A percentile compares a stretch with the other conserved stretches of the same genome.
These are phyloP conservation scores for Candida maesae DNA, from an alignment of 805 yeast genomes.

Conservation along the genomic window DNA sequence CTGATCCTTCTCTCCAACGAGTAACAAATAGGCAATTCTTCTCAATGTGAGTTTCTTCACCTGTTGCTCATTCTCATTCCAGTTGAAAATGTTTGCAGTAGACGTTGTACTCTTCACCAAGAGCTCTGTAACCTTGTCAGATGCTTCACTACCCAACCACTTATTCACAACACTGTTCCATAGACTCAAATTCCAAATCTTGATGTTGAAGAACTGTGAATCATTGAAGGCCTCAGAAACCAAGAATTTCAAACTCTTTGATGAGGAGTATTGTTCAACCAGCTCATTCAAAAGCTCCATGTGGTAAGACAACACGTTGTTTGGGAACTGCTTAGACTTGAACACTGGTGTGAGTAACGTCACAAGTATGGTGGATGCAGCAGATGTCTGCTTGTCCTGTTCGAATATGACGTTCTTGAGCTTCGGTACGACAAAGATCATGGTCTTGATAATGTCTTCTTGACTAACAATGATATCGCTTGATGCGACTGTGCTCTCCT, in stretches of 20 bases:
- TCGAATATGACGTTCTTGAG: slow-evolving; percentile 38
- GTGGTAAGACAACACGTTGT: slow-evolving; percentile 37
- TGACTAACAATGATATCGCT: slow-evolving; percentile 22
- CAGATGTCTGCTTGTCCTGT: slow-evolving; percentile 52
- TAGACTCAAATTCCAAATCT: slow-evolving; percentile 25
- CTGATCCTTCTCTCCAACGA: slow-evolving; percentile 59
- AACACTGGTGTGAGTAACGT: slow-evolving; percentile 50
- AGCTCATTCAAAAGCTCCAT: slow-evolving; percentile 40
- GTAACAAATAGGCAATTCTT: slow-evolving; percentile 59
- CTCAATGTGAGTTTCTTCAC: slow-evolving; percentile 50
- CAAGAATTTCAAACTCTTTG: slow-evolving; percentile 59
- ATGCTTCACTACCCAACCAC: slow-evolving; percentile 63
- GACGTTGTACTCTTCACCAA: slow-evolving; percentile 40
- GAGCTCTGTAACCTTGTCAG: slow-evolving; percentile 53
- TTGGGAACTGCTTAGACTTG: slow-evolving; percentile 40
- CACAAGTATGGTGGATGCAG: slow-evolving; percentile 49
- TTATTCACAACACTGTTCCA: slow-evolving; percentile 56
- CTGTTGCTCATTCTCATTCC: slow-evolving; percentile 68
- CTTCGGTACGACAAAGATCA: slow-evolving; percentile 35
- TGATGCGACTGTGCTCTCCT: slow-evolving; percentile 17
- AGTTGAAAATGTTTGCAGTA: slow-evolving; percentile 49
- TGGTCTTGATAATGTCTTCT: slow-evolving; percentile 42
- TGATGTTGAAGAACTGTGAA: slow-evolving; percentile 45
- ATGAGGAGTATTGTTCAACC: slow-evolving; percentile 27
- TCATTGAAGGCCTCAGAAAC: slow-evolving; percentile 67